Evolutionary conservation across 2,329 filamentous ascomycete species (phyloP), one percentile per base, ranked within the genome.

Genomic region (Myriosclerotinia duriaeana): DNA sequence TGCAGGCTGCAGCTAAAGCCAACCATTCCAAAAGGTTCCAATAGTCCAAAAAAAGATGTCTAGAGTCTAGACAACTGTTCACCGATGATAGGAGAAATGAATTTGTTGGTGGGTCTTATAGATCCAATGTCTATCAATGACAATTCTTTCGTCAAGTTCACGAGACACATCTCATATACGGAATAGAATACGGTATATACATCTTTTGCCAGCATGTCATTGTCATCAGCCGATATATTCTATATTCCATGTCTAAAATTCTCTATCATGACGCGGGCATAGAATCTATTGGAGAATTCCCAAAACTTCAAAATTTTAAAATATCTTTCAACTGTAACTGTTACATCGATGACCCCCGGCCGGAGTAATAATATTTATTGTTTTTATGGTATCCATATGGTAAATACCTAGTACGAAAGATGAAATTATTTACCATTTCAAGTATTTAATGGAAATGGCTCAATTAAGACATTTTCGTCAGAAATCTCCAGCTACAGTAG

Each of bases 61-160:
- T 38, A 26, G 59, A 67, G 53, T 52, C 52, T 38, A 26, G 59
- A 67, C 65, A 67, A 67, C 60, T 67, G 65, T 67, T 40, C 65
- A 20, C 6, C 40, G 60, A 56, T 67, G 60, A 67, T 67, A 64
- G 65, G 65, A 36, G 44, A 48, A 36, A 36, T 3, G 38, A 17
- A 11, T 15, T 14, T 14, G 50, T 3, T 22, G 11, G 52, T 54
- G 46, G 59, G 40, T 50, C 42, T 14, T 42, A 7, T 52, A 20
- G 44, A n/a, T 50, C n/a, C 40, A 48, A 30, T 60, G 40, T 20
- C 11, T 11, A 20, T 36, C 22, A 15, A 6, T 38, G 17, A 30
- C 15, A 42, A 14, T 15, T 34, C 15, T 15, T 54, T 30, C 30
- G 15, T 56, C 22, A 26, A 26, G 48, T 53, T 44, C 64, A 66